phyloP scores from a whole-genome alignment of 1,284 basidiomycete genomes.

The Melampsora larici-populina region DNA sequence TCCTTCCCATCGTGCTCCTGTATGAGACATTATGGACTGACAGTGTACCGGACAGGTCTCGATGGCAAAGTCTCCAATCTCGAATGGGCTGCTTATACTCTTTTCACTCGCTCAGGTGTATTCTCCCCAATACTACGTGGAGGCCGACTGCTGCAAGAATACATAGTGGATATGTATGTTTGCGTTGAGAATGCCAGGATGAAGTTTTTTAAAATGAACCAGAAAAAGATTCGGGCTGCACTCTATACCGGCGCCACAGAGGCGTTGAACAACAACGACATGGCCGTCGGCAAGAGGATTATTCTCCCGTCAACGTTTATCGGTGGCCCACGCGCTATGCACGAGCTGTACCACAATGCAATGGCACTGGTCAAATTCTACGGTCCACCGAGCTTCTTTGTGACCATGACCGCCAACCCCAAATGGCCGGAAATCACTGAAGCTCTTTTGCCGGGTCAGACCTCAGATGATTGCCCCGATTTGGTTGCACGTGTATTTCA shows the following conservation, averaged over 20 bases:
- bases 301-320: conserved; percentile 55
- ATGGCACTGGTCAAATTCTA: conserved; percentile 52
- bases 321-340: conserved; percentile 50
- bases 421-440: conserved; percentile 55
- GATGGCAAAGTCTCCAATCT: neutral
- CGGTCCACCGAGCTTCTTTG: conserved; percentile 55
- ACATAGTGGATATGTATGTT: conserved; percentile 3
- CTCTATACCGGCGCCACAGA: neutral
- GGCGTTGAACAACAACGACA: conserved; percentile 10
- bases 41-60: neutral
- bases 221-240: neutral
- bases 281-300: conserved; percentile 45
- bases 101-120: neutral
- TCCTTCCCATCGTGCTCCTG: no score
- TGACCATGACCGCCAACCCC: no score
- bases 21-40: neutral
- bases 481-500: neutral
- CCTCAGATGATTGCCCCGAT: neutral
- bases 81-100: conserved; percentile 3
- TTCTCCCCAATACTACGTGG: neutral
- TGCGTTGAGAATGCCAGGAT: conserved; percentile 2
- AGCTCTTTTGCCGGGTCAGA: neutral
- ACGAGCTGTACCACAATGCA: no score
- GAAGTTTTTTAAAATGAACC: neutral
- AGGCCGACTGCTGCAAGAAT: no score